These are phyloP conservation scores for Apiospora malaysiana DNA, from an alignment of 2,329 filamentous ascomycete species.

Conservation along the genomic window DNA sequence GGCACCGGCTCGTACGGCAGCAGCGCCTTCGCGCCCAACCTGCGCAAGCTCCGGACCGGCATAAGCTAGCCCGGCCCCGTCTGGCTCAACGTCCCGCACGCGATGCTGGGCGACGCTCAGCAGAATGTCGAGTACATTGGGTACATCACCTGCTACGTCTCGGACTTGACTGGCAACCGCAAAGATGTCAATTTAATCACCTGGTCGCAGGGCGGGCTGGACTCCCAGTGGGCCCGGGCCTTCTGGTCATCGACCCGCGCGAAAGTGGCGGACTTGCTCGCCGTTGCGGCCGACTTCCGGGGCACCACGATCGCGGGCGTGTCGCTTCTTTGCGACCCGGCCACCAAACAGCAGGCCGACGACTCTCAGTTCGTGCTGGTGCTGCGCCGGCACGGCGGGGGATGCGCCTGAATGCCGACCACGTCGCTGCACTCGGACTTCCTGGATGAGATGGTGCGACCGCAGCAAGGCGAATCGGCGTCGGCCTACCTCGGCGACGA, in stretches of 20 bases:
- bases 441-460: constrained; percentile 58
- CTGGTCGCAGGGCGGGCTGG: constrained; percentile 62
- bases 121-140: constrained; percentile 59
- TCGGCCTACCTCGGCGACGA: constrained; percentile 50
- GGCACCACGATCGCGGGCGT: constrained; percentile 29
- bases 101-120: constrained; percentile 54
- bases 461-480: constrained; percentile 50
- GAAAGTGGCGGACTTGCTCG: constrained; percentile 55
- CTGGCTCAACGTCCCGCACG: constrained; percentile 60
- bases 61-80: constrained; percentile 48
- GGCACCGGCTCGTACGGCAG: constrained; percentile 25
- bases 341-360: constrained; percentile 53
- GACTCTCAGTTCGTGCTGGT: constrained; percentile 47
- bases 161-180: constrained; percentile 28
- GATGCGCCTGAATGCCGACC: constrained; percentile 59
- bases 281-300: constrained; percentile 57
- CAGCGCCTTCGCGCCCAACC: constrained; percentile 20
- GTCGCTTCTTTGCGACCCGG: constrained; percentile 43
- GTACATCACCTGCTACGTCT: constrained; percentile 63
- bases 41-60: constrained; percentile 13
- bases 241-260: constrained; percentile 59
- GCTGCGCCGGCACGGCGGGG: constrained; percentile 50
- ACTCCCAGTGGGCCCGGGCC: constrained; percentile 63
- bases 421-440: constrained; percentile 56
- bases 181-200: constrained; percentile 44